These are phyloP conservation scores for Phlebiopsis flavidoalba DNA, from an alignment of 768 basidiomycete genomes.

Conservation along the genomic window DNA sequence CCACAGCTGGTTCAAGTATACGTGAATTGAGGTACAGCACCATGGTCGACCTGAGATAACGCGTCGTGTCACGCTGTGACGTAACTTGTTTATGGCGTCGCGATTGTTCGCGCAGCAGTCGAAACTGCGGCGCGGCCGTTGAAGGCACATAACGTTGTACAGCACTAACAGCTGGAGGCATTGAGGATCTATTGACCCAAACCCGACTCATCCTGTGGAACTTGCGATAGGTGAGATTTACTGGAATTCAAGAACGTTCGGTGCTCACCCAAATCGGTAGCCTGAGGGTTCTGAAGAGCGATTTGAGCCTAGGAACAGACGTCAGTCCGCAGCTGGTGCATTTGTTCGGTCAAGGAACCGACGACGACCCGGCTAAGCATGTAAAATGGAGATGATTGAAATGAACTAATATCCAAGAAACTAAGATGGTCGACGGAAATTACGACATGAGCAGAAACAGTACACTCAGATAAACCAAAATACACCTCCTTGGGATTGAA, in stretches of 20 bases:
- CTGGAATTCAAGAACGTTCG: too few relatives aligned
- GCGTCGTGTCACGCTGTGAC: not conserved
- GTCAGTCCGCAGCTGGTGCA: too few relatives aligned
- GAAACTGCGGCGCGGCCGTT: too few relatives aligned
- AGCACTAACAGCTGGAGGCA: too few relatives aligned
- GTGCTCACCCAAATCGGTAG: too few relatives aligned
- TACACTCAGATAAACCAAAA: constrained; percentile 9
- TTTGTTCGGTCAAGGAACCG: not conserved
- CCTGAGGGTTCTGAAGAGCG: too few relatives aligned
- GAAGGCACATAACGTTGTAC: too few relatives aligned
- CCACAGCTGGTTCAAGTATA: not conserved
- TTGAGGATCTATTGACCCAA: too few relatives aligned
- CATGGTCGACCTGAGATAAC: not conserved
- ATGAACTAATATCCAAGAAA: not conserved
- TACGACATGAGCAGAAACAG: constrained; percentile 4
- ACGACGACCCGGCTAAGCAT: not conserved
- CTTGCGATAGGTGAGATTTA: too few relatives aligned
- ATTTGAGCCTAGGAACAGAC: too few relatives aligned
- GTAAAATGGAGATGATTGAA: not conserved
- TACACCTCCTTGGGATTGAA: constrained; percentile 2
- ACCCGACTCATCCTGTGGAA: too few relatives aligned
- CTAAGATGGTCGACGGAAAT: not conserved
- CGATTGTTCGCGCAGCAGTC: not conserved
- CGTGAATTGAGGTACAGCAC: too few relatives aligned
- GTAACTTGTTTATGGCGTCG: not conserved